Conservation (phyloP, 441 rosid genomes). For the Populus trichocarpa region DNA sequence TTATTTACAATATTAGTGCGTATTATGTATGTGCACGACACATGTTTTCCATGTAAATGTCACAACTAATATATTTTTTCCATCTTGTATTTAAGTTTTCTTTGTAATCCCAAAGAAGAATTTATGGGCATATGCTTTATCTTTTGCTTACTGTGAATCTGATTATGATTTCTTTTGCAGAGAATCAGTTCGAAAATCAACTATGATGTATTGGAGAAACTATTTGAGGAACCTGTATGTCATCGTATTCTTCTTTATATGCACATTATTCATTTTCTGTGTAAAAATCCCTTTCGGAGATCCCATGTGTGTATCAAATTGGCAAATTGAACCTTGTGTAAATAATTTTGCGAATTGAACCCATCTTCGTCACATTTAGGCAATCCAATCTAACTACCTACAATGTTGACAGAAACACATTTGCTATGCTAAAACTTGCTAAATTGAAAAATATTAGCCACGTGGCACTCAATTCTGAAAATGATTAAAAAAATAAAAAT, state of each 20-base stretch:
- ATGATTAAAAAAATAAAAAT: too few relatives aligned
- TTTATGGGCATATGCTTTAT: not conserved
- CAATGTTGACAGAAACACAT: not conserved
- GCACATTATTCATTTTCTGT: not conserved
- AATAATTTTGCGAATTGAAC: not conserved
- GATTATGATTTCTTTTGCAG: conserved; percentile 36
- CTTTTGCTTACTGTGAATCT: not conserved
- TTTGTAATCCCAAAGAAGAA: not conserved
- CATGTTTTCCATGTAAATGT: too few relatives aligned
- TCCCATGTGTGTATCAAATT: not conserved
- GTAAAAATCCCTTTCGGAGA: not conserved
- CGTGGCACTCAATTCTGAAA: not conserved
- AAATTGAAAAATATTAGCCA: not conserved
- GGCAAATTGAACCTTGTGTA: not conserved
- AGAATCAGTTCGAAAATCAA: conserved; percentile 62
- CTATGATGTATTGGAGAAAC: conserved; percentile 58
- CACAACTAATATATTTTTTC: not conserved
- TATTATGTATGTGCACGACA: too few relatives aligned
- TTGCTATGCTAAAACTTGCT: not conserved
- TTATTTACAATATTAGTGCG: not conserved
- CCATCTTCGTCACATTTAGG: not conserved
- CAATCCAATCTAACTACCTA: not conserved
- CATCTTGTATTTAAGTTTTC: not conserved
- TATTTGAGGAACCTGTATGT: conserved; percentile 59
- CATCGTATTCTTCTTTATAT: not conserved